Percentiles rank a stretch among this genome's conserved stretches.
Evolutionary conservation across 2,329 filamentous ascomycete species (phyloP).

Genomic region (Diaporthe sp.): DNA sequence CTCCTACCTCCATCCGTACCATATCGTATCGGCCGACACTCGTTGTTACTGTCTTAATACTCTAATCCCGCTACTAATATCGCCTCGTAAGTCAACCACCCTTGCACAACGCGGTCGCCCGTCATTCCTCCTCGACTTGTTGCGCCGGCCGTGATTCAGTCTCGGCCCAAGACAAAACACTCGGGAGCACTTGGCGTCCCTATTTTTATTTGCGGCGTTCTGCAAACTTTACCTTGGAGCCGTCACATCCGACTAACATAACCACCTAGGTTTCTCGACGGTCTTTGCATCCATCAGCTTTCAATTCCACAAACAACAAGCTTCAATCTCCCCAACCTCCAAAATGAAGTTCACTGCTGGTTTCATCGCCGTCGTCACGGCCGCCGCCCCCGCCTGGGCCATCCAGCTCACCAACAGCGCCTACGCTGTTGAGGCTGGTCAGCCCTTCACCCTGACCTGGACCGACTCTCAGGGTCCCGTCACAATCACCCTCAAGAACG

Average conservation of each 20-base stretch:
- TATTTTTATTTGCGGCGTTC: conserved; percentile 10
- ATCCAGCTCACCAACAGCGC: conserved; percentile 45
- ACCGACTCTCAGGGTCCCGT: conserved; percentile 51
- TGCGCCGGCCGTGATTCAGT: background rate
- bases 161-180: conserved; percentile 7
- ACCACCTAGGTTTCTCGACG: background rate
- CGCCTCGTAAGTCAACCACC: conserved; percentile 20
- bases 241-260: conserved; percentile 2
- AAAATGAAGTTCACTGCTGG: conserved; percentile 56
- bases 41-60: conserved; percentile 30
- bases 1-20: background rate
- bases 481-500: conserved; percentile 53
- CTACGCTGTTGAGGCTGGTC: conserved; percentile 47
- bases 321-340: conserved; percentile 33
- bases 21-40: conserved; percentile 17
- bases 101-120: background rate
- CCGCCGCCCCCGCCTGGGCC: conserved; percentile 43
- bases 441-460: conserved; percentile 58
- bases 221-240: background rate
- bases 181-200: background rate
- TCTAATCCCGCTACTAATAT: conserved; percentile 15
- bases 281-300: conserved; percentile 19
- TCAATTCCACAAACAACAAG: conserved; percentile 32
- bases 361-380: conserved; percentile 48
- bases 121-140: conserved; percentile 10